These are phyloP conservation scores for Penicilliopsis zonata DNA, from an alignment of 495 filamentous ascomycete genomes.

Conservation along the genomic window DNA sequence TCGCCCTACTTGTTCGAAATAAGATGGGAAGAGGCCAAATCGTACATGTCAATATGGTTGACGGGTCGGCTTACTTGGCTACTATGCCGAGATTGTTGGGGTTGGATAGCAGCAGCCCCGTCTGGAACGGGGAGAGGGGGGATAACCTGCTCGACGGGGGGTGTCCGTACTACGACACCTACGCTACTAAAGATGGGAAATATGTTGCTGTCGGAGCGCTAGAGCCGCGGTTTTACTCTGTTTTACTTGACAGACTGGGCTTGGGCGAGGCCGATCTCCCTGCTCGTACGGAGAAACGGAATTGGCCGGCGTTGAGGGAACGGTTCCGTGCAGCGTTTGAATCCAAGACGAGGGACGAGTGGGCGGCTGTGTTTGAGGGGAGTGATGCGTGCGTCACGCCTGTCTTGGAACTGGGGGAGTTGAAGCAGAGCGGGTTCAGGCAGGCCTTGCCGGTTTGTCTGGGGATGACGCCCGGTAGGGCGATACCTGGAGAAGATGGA, in stretches of 20 bases:
- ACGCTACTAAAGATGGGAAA: constrained; percentile 68
- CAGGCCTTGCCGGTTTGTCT: constrained; percentile 67
- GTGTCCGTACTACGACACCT: constrained; percentile 78
- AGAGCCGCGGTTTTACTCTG: constrained; percentile 72
- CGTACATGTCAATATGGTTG: constrained; percentile 94
- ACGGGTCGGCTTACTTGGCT: constrained; percentile 67
- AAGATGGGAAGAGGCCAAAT: constrained; percentile 63
- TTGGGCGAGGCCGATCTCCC: constrained; percentile 43
- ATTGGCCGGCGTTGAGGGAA: constrained; percentile 52
- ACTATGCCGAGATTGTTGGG: constrained; percentile 65
- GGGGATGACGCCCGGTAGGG: constrained; percentile 47
- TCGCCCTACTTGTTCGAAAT: constrained; percentile 29
- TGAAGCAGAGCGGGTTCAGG: constrained; percentile 56
- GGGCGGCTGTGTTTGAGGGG: constrained; percentile 77
- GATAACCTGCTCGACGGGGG: constrained; percentile 74
- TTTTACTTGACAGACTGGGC: constrained; percentile 51
- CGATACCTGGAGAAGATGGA: constrained; percentile 44
- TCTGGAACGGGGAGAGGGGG: constrained; percentile 54
- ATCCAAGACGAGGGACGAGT: constrained; percentile 63
- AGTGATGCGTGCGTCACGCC: constrained; percentile 90
- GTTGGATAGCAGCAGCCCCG: constrained; percentile 41
- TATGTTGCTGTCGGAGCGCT: constrained; percentile 88
- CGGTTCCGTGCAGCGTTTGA: constrained; percentile 54
- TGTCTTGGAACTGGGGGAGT: constrained; percentile 61
- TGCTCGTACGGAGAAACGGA: constrained; percentile 36